Conservation (phyloP, 2,329 filamentous ascomycete genomes). For the Diaporthe nobilis region DNA sequence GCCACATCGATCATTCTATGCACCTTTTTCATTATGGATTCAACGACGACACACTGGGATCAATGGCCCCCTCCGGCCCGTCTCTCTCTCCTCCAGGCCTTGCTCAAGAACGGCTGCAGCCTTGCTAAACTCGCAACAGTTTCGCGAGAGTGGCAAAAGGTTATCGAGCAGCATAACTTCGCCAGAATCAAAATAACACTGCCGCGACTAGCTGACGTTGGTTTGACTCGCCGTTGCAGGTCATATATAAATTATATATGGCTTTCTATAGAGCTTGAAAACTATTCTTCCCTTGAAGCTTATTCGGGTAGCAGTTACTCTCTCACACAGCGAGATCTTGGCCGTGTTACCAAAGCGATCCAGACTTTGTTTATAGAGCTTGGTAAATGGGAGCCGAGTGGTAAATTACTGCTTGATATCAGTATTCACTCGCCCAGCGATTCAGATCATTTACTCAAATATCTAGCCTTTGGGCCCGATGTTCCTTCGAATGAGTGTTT, state of each 20-base stretch:
- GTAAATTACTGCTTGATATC: background rate
- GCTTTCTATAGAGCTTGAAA: slow-evolving; percentile 50
- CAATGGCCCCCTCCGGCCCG: slow-evolving; percentile 45
- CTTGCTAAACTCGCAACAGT: slow-evolving; percentile 34
- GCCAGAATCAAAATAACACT: slow-evolving; percentile 49
- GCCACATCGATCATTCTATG: background rate
- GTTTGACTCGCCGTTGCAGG: slow-evolving; percentile 48
- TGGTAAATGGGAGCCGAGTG: slow-evolving; percentile 47
- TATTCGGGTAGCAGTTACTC: slow-evolving; percentile 41
- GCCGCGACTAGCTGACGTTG: slow-evolving; percentile 48
- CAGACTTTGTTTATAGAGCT: slow-evolving; percentile 47
- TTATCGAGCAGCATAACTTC: slow-evolving; percentile 50
- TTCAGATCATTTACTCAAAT: background rate
- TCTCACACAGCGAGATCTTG: slow-evolving; percentile 34
- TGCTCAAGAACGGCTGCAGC: slow-evolving; percentile 44
- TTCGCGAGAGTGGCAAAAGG: slow-evolving; percentile 48
- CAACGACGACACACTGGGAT: slow-evolving; percentile 39
- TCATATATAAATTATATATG: slow-evolving; percentile 48
- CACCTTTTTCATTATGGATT: background rate
- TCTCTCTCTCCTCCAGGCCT: slow-evolving; percentile 44
- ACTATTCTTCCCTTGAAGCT: slow-evolving; percentile 47
- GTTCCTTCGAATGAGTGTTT: background rate
- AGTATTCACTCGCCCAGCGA: slow-evolving; percentile 11
- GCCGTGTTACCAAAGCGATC: slow-evolving; percentile 42
- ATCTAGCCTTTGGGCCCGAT: background rate